Evolutionary conservation across 2,329 filamentous ascomycete species (phyloP).

Genomic region (Dothiorella sarmentorum): DNA sequence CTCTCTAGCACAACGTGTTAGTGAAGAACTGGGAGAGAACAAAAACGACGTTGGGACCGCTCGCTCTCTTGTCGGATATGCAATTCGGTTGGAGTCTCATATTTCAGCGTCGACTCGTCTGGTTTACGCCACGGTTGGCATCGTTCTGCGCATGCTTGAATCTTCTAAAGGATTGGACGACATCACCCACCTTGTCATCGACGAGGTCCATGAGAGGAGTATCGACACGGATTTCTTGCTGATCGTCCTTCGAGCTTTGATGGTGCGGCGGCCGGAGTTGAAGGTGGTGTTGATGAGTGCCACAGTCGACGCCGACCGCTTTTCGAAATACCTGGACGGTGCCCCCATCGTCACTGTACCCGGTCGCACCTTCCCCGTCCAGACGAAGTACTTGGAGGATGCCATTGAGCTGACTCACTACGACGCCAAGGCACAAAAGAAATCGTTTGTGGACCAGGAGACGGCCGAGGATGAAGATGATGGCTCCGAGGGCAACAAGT

Average conservation of each 20-base stretch:
- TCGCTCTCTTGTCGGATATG: slow-evolving; percentile 86
- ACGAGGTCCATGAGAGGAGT: slow-evolving; percentile 93
- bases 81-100: slow-evolving; percentile 88
- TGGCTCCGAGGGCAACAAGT: slow-evolving; percentile 46
- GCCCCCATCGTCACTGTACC: slow-evolving; percentile 89
- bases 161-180: slow-evolving; percentile 80
- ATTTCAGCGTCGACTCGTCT: slow-evolving; percentile 76
- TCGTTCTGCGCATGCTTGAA: slow-evolving; percentile 98
- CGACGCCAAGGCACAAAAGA: slow-evolving; percentile 29
- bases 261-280: slow-evolving; percentile 72
- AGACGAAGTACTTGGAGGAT: slow-evolving; percentile 86
- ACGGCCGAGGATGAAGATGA: slow-evolving; percentile 47
- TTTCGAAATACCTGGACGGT: slow-evolving; percentile 81
- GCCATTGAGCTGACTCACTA: slow-evolving; percentile 85
- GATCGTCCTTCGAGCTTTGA: slow-evolving; percentile 81
- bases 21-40: slow-evolving; percentile 87
- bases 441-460: slow-evolving; percentile 42
- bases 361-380: slow-evolving; percentile 88
- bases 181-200: slow-evolving; percentile 90
- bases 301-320: slow-evolving; percentile 87
- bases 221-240: slow-evolving; percentile 97
- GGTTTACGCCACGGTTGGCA: slow-evolving; percentile 83
- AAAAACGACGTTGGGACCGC: slow-evolving; percentile 76
- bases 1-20: slow-evolving; percentile 86
- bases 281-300: slow-evolving; percentile 98